phyloP scores from a whole-genome alignment of 2,329 filamentous ascomycete species.

The Verticillium klebahnii region DNA sequence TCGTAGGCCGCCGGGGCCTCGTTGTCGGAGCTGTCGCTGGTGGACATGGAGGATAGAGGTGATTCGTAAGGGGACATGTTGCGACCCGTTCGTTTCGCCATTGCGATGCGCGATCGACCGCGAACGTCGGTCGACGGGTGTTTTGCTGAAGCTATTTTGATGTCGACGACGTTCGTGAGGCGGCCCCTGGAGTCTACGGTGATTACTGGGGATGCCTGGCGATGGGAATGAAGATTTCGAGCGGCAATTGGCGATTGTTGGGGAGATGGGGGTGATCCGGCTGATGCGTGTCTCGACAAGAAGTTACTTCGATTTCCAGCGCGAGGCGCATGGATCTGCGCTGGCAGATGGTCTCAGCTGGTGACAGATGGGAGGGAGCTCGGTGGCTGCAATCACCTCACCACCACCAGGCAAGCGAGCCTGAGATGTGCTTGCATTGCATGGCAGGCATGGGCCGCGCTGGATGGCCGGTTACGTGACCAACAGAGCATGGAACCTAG shows the following conservation, averaged over 20 bases:
- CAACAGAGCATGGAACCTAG: too few species aligned
- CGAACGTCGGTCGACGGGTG: neutral
- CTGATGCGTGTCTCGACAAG: neutral
- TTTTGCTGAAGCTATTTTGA: neutral
- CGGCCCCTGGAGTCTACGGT: neutral
- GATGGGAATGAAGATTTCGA: neutral
- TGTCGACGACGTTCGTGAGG: neutral
- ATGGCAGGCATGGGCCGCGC: too few species aligned
- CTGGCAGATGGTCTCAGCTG: too few species aligned
- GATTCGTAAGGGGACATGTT: slow-evolving; percentile 3
- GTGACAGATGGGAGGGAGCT: too few species aligned
- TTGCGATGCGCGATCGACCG: neutral
- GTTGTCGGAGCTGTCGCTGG: slow-evolving; percentile 12
- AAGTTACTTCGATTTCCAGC: neutral
- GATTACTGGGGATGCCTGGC: neutral
- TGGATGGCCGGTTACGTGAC: too few species aligned
- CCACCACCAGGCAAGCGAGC: too few species aligned
- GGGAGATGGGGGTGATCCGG: neutral
- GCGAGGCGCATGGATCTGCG: neutral
- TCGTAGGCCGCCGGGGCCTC: slow-evolving; percentile 18
- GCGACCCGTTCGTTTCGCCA: neutral
- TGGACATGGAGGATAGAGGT: slow-evolving; percentile 12
- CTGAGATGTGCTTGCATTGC: too few species aligned
- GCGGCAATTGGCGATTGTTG: neutral
- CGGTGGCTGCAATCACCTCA: too few species aligned